These are phyloP conservation scores for Paspalum vaginatum DNA, from an alignment of 176 grass and related monocot genomes.

Conservation along the genomic window DNA sequence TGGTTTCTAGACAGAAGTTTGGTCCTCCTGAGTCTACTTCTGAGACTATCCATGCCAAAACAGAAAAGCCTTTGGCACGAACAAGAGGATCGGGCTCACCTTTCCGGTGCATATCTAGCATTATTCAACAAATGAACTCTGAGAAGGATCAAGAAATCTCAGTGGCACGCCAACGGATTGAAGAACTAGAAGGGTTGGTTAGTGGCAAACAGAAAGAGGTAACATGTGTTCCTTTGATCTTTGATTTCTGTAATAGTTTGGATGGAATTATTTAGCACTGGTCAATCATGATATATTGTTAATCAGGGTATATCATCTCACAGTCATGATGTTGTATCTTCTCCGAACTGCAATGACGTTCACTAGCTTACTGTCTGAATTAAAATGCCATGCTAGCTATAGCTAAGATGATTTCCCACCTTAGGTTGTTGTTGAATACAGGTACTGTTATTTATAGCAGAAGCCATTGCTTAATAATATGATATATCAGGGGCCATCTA, in stretches of 20 bases:
- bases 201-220: slow-evolving; percentile 86
- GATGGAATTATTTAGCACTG: not conserved
- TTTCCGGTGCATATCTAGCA: slow-evolving; percentile 82
- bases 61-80: slow-evolving; percentile 55
- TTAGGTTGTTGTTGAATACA: not conserved
- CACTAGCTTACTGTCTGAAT: not conserved
- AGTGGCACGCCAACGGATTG: slow-evolving; percentile 57
- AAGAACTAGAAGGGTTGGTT: slow-evolving; percentile 79
- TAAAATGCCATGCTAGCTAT: not conserved
- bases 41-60: slow-evolving; percentile 50
- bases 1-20: slow-evolving; percentile 53
- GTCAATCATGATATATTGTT: not conserved
- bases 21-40: slow-evolving; percentile 42
- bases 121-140: slow-evolving; percentile 79
- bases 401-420: not conserved
- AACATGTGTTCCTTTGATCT: slow-evolving; percentile 1
- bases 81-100: slow-evolving; percentile 70
- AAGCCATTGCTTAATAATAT: not conserved
- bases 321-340: not conserved
- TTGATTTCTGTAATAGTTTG: slow-evolving; percentile 5
- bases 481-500: not conserved
- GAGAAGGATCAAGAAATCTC: slow-evolving; percentile 84
- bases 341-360: not conserved
- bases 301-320: not conserved
- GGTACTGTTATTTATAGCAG: not conserved